These are phyloP conservation scores for Fusarium sp. DNA, from an alignment of 2,329 filamentous ascomycete species.

Conservation along the genomic window DNA sequence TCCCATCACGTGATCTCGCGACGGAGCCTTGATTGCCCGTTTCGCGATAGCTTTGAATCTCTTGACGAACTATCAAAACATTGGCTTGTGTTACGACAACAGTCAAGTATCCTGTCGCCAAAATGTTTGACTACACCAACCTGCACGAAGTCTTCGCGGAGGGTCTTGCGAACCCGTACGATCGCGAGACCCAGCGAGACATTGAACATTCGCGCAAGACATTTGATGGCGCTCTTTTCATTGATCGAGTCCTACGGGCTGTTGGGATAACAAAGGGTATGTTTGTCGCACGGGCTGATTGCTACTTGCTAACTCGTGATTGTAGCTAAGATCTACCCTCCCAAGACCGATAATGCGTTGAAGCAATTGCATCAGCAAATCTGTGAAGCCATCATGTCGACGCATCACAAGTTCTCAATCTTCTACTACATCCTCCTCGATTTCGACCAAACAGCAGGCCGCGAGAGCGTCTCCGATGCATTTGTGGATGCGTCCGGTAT, in stretches of 20 bases:
- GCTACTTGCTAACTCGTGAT: not conserved
- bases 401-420: slow-evolving; percentile 83
- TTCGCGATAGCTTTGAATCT: slow-evolving; percentile 40
- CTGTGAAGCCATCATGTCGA: slow-evolving; percentile 68
- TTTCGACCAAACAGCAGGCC: slow-evolving; percentile 65
- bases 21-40: slow-evolving; percentile 9
- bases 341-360: slow-evolving; percentile 73
- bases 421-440: slow-evolving; percentile 87
- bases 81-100: not conserved
- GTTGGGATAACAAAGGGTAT: slow-evolving; percentile 76
- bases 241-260: slow-evolving; percentile 78
- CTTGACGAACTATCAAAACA: slow-evolving; percentile 6
- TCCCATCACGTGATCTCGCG: slow-evolving; percentile 37
- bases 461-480: slow-evolving; percentile 59
- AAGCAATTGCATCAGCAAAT: slow-evolving; percentile 77
- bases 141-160: slow-evolving; percentile 75
- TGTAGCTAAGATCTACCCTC: slow-evolving; percentile 76
- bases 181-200: slow-evolving; percentile 66
- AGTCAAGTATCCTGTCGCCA: not conserved
- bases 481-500: slow-evolving; percentile 74
- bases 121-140: slow-evolving; percentile 71
- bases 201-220: slow-evolving; percentile 74
- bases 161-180: slow-evolving; percentile 69
- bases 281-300: not conserved
- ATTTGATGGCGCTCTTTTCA: slow-evolving; percentile 77